Percentiles rank a stretch among this genome's conserved stretches.
These are phyloP conservation scores for Rhodotorula sp. DNA, from an alignment of 1,284 basidiomycete species.

Conservation along the genomic window DNA sequence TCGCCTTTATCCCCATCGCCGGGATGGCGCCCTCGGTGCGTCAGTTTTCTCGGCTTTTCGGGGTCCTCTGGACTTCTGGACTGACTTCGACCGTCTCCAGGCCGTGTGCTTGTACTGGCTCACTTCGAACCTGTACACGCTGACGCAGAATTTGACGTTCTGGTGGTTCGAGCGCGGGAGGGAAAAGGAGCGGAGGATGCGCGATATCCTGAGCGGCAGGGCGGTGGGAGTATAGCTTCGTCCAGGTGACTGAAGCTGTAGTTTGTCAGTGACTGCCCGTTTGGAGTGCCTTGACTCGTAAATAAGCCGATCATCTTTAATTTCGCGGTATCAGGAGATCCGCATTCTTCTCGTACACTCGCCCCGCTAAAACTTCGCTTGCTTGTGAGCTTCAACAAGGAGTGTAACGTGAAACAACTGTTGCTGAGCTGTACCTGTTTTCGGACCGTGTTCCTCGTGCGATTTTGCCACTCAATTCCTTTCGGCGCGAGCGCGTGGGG, in stretches of 20 bases:
- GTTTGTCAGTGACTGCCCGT: not conserved
- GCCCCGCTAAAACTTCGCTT: no score
- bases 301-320: no score
- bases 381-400: no score
- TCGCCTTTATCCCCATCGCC: constrained; percentile 72
- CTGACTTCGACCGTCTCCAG: constrained; percentile 50
- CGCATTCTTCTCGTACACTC: no score
- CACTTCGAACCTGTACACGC: constrained; percentile 73
- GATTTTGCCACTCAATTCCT: no score
- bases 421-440: no score
- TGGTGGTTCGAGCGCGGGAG: constrained; percentile 50
- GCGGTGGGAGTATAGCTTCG: not conserved
- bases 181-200: constrained; percentile 18
- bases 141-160: constrained; percentile 73
- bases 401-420: no score
- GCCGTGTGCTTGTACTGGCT: constrained; percentile 79
- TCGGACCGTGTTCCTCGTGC: no score
- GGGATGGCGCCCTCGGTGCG: constrained; percentile 72
- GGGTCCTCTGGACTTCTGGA: not conserved
- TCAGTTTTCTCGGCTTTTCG: constrained; percentile 17
- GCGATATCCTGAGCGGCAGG: constrained; percentile 19
- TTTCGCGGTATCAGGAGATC: no score
- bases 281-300: no score
- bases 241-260: not conserved
- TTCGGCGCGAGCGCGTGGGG: no score